Evolutionary conservation across 305 asterid genomes (phyloP).

Genomic region (Nicotiana rustica): DNA sequence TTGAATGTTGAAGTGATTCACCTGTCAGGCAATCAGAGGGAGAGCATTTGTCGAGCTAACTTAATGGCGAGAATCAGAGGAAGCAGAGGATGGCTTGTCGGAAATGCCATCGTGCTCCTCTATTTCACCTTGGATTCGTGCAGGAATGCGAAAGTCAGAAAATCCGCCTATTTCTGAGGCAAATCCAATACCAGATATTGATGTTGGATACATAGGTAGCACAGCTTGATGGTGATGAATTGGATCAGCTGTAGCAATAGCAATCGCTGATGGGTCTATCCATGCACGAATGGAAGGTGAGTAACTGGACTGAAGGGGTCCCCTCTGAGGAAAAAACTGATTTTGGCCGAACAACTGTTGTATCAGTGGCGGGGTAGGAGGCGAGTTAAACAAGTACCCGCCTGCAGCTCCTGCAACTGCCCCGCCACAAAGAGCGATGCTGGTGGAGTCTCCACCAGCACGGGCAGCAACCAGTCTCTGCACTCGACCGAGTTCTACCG

Average conservation of each 20-base stretch:
- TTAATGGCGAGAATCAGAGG: constrained; percentile 95
- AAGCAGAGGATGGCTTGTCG: constrained; percentile 97
- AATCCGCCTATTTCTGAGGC: constrained; percentile 69
- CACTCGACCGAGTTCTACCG: constrained; percentile 37
- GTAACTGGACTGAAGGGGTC: constrained; percentile 81
- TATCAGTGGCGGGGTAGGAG: constrained; percentile 58
- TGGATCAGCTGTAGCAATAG: constrained; percentile 56
- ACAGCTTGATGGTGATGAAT: constrained; percentile 50
- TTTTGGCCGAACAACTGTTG: constrained; percentile 71
- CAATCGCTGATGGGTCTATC: constrained; percentile 74
- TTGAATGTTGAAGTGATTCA: constrained; percentile 23
- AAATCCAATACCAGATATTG: constrained; percentile 63
- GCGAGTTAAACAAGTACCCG: constrained; percentile 66
- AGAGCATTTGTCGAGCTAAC: constrained; percentile 43
- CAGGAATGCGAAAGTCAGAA: constrained; percentile 78
- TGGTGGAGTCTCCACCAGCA: constrained; percentile 46
- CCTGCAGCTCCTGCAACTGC: constrained; percentile 41
- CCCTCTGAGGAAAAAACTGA: constrained; percentile 85
- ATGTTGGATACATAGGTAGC: constrained; percentile 59
- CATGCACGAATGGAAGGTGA: constrained; percentile 96
- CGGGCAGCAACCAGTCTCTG: constrained; percentile 61
- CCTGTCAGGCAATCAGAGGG: constrained; percentile 30
- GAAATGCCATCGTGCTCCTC: constrained; percentile 97
- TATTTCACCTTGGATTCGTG: constrained; percentile 96
- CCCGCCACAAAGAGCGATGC: constrained; percentile 40